Evolutionary conservation across 805 yeast genomes (phyloP), one percentile per base, ranked within the genome.

Genomic region (Starmerella davenportii): DNA sequence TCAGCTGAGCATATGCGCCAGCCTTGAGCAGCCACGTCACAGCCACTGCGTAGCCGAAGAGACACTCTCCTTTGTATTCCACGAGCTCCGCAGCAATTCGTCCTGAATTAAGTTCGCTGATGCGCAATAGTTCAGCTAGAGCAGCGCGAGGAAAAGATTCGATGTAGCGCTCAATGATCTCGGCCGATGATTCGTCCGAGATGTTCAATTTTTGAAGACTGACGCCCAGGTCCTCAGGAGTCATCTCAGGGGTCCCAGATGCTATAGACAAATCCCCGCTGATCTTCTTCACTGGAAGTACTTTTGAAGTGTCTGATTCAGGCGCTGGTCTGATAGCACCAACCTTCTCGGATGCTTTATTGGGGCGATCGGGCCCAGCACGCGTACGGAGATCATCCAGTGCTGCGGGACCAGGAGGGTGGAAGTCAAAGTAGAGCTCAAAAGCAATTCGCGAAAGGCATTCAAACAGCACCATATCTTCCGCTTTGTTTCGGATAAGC

Each of bases 1-100:
- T 61, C 0, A 79, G 84, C 19, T 65, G 65, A 25, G 65, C 68
- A 54, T 75, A 85, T 47, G 76, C 80, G 43, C 72, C 68, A 27
- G 68, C 51, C 40, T 74, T 69, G 19, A 79, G 55, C 42, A 69
- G 73, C 53, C 70, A 76, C 16, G 66, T 64, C 11, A 78, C 68
- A 3, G 73, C 62, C 8, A 87, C 72, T 41, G 93, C 62, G 48
- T 72, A 68, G 1, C 80, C 78, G 3, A 82, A 56, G 9, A 78
- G 56, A 7, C 78, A 65, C 3, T 42, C 43, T 1, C 39, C 47
- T 1, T 30, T 35, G 25, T 37, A 37, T 7, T 14, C 16, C 19
- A 29, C 16, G 5, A 7, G 5, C 32, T 29, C 15, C 9, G 7
- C 7, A 29, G 32, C 16, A 11, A 25, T 14, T 14, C 14, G 28